Base-by-base conservation (phyloP, 805 yeast species). In the Zygosaccharomyces pseudorouxii region DNA sequence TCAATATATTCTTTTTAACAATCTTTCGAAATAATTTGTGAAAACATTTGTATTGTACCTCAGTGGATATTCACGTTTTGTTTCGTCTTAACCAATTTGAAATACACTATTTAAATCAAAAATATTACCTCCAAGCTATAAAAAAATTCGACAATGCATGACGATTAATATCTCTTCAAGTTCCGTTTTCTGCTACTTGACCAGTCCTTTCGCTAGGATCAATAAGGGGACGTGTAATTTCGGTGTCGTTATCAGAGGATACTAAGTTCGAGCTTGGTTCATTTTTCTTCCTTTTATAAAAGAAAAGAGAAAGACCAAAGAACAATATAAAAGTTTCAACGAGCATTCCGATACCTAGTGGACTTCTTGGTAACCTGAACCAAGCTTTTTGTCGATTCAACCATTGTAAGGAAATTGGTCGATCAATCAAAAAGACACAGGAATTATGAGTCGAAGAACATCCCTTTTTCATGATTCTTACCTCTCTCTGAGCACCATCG, bases 391-490 rank as follows among this genome's bases (percentile, higher is more conserved):
- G 70, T n/a, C 60, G 61, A 28, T 75, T 75, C 5, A 83, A 62
- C 93, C 95, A 86, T 1, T 65, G 62, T 20, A 84, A 75, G 33
- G 78, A 76, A n/a, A 86, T 69, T 1, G 90, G 88, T 42, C 79
- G 72, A 53, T 86, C 92, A 40, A 86, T 70, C 2, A 83, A 60
- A 53, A 84, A 80, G 1, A 86, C 75, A 53, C 90, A 86, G 3
- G 76, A 62, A 2, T 57, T 54, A 3, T 63, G 59, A 5, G 55
- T 49, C 4, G 78, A 68, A 0, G 84, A 70, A 56, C 87, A 80
- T 2, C 93, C 95, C 57, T 75, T 78, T 12, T 77, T 71, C 29
- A 84, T 50, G 3, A 86, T 64, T 44, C 82, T 65, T 0, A 84
- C 85, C 56, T 80, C 84, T 51, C 75, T 80, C 45, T 76, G 78